Conservation (phyloP, 1,139 yeast genomes). For the Diutina pseudorugosa region DNA sequence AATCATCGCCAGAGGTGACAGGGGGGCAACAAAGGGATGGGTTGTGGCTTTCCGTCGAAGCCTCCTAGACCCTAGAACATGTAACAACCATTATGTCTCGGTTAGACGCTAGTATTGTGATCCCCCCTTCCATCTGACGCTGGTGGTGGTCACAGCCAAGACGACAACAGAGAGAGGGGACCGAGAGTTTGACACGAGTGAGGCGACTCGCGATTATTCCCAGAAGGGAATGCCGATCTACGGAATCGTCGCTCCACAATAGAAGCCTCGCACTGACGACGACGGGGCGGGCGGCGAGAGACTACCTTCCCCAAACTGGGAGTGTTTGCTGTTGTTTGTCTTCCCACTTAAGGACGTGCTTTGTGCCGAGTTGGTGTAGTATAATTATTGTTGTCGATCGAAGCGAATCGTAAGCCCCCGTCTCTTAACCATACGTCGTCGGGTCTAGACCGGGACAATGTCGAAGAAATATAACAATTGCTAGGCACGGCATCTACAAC, state of each 20-base stretch:
- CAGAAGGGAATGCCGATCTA: background rate
- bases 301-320: too few species aligned
- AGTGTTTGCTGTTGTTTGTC: too few species aligned
- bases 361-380: too few species aligned
- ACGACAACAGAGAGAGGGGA: too few species aligned
- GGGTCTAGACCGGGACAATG: background rate
- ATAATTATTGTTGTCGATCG: too few species aligned
- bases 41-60: background rate
- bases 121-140: too few species aligned
- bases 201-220: background rate
- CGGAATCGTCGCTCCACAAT: background rate
- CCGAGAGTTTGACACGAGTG: background rate
- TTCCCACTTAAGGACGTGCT: background rate
- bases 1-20: background rate
- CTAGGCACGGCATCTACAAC: background rate
- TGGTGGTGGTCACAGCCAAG: too few species aligned
- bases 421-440: background rate
- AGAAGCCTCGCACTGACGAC: background rate
- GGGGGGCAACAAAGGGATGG: background rate
- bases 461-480: background rate
- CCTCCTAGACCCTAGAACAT: background rate
- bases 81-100: too few species aligned
- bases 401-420: background rate
- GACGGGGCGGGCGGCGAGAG: background rate
- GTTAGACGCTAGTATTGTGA: too few species aligned